Evolutionary conservation across 331 rosid genomes (phyloP).

Genomic region (Arachis monticola): DNA sequence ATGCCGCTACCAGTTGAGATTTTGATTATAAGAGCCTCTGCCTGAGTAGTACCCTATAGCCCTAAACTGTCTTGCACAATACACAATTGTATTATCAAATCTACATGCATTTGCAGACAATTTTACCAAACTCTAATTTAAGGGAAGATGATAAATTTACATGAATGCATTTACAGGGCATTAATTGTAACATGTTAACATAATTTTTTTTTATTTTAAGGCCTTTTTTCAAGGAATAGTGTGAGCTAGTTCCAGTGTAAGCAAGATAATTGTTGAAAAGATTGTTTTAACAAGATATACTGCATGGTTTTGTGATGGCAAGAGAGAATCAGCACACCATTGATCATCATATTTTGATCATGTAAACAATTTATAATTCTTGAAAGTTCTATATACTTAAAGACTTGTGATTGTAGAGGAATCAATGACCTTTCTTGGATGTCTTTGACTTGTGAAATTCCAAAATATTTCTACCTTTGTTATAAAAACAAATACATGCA

Average conservation of each 20-base stretch:
- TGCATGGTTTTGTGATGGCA: background rate
- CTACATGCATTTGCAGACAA: background rate
- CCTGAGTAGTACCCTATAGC: conserved; percentile 1
- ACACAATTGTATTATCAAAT: background rate
- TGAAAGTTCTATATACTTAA: background rate
- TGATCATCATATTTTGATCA: background rate
- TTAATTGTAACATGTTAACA: background rate
- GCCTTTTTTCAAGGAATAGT: background rate
- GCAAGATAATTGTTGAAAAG: background rate
- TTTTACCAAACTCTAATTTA: conserved; percentile 2
- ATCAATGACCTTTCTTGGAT: conserved; percentile 3
- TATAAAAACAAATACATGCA: background rate
- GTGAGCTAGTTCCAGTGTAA: conserved; percentile 1
- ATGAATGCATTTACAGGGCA: conserved; percentile 22
- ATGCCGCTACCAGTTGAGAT: background rate
- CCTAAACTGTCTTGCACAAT: background rate
- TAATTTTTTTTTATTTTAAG: background rate
- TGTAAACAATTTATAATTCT: background rate
- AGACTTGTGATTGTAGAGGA: background rate
- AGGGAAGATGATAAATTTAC: background rate
- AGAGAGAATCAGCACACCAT: background rate
- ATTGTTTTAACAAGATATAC: background rate
- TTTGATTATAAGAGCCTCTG: conserved; percentile 1
- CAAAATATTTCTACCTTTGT: conserved; percentile 10
- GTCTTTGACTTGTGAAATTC: background rate